Base-by-base conservation (phyloP, 768 basidiomycete genomes). In the Hortiboletus campestris region DNA sequence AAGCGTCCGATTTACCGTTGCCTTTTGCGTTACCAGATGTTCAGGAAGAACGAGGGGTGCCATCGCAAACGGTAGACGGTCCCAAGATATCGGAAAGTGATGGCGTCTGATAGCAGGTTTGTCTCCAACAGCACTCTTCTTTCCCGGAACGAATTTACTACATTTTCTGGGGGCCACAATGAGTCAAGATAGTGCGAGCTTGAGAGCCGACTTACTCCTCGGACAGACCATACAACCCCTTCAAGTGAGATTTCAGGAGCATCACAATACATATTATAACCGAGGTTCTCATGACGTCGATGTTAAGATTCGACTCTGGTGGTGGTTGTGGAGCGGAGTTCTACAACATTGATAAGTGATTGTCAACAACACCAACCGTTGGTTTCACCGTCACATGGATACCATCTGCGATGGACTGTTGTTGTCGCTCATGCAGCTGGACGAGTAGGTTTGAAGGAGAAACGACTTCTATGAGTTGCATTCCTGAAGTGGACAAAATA, bases 101-200 rank as follows among this genome's bases (percentile, higher is more conserved):
- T 85, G 76, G 28, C 83, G 82, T 62, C 82, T 84, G 2, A 76
- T 69, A 6, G 86, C 90, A 14, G 89, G 80, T 65, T 86, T 90
- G 70, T 99, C 96, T 1, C 95, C 95, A 3, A 88, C 69, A 0
- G 91, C 84, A 51, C 85, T 91, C 74, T 98, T 98, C 80, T 98
- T 98, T 19, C 89, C 89, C 6, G 85, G 72, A 5, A 85, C 80
- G 67, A 90, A 97, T 72, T 94, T 98, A 44, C 80, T 78, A 61
- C 94, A 94, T 89, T 97, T 98, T 42, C 94, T 97, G 54, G 4
- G 5, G 20, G 8, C 8, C 14, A 17, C 13, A 2, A 11, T 57
- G 1, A 61, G 51, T 49, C 25, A 17, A 17, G 17, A 49, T 11
- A n/a, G 22, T 36, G 12, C 22, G 17, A 22, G 58, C 49, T 22